Base-by-base conservation (phyloP, 1,284 basidiomycete species). In the Sporisorium graminicola region DNA sequence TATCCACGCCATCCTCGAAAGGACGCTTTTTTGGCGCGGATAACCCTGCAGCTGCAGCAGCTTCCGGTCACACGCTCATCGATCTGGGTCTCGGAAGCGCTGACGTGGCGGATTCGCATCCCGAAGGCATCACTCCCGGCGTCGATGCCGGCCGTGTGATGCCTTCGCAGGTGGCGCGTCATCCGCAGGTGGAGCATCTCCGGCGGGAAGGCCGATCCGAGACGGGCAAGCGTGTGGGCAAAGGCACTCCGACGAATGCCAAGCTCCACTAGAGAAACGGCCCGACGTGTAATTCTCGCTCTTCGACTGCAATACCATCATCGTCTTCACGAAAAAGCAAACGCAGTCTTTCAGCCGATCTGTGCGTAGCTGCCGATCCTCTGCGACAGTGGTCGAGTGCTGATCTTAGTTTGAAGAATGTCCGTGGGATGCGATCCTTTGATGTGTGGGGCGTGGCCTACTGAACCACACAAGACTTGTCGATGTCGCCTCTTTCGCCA, bases 101-200 rank as follows among this genome's bases (percentile, higher is more conserved):
- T 46, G 72, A 74, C 14, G 27, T 66, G 52, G 65, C 63, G 16
- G 47, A 69, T 0, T 69, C 72, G 42, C 56, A 74, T 58, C 66
- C 66, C 0, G 61, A 69, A 22, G 66, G 63, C 2, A 74, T 74
- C 46, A 66, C 66, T 7, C 58, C 72, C 72, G 12, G 66, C 72
- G 12, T 70, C 66, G n/a, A 69, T 63, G 26, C 63, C 72, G 2
- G 72, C n/a, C n/a, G 58, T 3, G 63, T 65, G 20, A 63, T 74
- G 63, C 66, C 72, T 7, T 66, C 63, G 26, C 66, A 74, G 33
- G 58, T 70, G 0, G 68, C 69, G 12, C 61, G 68, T 12, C 74
- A 76, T 55, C 74, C 74, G 37, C 74, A 68, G 13, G 74, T 76
- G 22, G 74, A 76, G 42, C 68, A 76, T 27, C 56, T 76, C 16